Conservation (phyloP, 2,329 filamentous ascomycete genomes). For the Alternaria novae-zelandiae region DNA sequence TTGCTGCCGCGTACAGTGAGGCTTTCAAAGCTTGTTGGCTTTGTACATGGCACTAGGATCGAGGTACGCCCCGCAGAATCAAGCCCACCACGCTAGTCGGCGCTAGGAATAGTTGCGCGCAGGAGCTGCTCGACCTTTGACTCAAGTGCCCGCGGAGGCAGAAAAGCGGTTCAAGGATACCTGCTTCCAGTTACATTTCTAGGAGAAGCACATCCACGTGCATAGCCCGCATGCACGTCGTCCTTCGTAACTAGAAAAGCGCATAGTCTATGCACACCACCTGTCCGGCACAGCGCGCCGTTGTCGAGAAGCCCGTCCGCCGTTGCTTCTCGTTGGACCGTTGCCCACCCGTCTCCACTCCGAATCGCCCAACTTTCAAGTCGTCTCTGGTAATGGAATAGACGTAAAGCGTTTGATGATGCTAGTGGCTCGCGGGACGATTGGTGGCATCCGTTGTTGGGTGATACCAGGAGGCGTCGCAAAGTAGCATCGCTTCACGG, state of each 20-base stretch:
- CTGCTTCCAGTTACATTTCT: not conserved
- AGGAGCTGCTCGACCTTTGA: slow-evolving; percentile 1
- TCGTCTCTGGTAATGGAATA: not conserved
- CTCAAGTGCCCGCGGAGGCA: slow-evolving; percentile 7
- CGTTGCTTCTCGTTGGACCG: slow-evolving; percentile 2
- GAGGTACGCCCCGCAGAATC: not conserved
- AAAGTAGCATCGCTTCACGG: slow-evolving; percentile 22
- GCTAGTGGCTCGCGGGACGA: slow-evolving; percentile 20
- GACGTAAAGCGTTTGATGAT: slow-evolving; percentile 3
- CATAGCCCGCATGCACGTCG: not conserved
- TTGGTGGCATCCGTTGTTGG: slow-evolving; percentile 12
- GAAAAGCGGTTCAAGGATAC: not conserved
- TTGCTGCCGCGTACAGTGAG: slow-evolving; percentile 1
- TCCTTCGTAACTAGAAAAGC: not conserved
- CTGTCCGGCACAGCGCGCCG: slow-evolving; percentile 10
- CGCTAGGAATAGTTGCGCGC: slow-evolving; percentile 3
- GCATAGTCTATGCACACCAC: not conserved
- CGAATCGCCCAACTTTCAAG: not conserved
- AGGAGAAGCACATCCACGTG: not conserved
- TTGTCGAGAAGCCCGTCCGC: slow-evolving; percentile 4
- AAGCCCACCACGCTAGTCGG: not conserved
- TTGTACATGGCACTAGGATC: not conserved
- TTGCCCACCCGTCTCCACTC: not conserved
- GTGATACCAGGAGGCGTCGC: slow-evolving; percentile 18
- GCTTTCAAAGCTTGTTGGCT: not conserved